Evolutionary conservation across 2,329 filamentous ascomycete genomes (phyloP), one percentile per base, ranked within the genome.

Genomic region (Talaromyces sp.): DNA sequence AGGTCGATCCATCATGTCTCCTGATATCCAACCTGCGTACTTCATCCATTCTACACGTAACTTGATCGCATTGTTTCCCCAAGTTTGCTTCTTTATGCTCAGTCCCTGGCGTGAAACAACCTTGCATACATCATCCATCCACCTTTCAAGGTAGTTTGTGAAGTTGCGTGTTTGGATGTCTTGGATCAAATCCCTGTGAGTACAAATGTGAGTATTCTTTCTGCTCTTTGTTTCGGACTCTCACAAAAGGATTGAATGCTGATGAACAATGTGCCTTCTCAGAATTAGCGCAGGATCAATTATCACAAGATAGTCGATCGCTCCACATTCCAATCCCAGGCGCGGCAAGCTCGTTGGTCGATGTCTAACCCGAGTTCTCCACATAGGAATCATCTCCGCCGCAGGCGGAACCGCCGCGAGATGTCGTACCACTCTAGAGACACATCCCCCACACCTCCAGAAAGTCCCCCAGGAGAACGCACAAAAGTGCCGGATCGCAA

Each of bases 391-490:
- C 54, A 59, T 54, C 39, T 50, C 58, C 58, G 57, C 63, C 59
- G 64, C 60, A 62, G 60, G 56, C 66, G 65, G 67, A 60, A 55
- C 57, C 65, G 55, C 5, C 57, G 54, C 54, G 61, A 48, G 54
- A 70, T 69, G 64, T 60, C 61, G 52, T 58, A 57, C 55, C 62
- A 63, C 57, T 54, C 62, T 50, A 59, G 54, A 48, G 52, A 55
- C 49, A 60, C 56, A 40, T 69, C 66, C 55, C 66, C 66, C 47
- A 90, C 90, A 86, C 91, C 88, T 66, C 83, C 92, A 66, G 89
- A 91, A 74, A 83, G 87, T 44, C 84, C 86, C 60, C 79, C 91
- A 58, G 89, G 91, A 68, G 86, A 91, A 77, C 29, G 47, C 27
- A 19, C 14, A n/a, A 49, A 46, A 35, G 19, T n/a, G 24, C 39